These are phyloP conservation scores for Carpediemonas membranifera DNA, from an alignment of 78 protist species.

Conservation along the genomic window DNA sequence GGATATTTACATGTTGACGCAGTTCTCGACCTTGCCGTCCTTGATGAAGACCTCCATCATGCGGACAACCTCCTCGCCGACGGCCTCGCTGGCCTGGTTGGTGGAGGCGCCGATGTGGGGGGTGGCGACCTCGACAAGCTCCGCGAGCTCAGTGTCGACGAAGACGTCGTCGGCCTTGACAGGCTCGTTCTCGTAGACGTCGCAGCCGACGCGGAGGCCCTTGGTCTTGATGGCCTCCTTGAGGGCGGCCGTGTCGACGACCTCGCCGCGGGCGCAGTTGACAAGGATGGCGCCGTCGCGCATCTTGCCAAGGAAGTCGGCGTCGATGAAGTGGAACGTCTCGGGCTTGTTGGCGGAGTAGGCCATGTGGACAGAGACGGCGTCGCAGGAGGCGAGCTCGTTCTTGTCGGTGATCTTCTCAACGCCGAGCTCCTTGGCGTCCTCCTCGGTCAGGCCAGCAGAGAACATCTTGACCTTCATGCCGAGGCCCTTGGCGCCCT, in stretches of 20 bases:
- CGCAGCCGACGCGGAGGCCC: conserved; percentile 9
- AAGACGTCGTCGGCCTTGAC: conserved; percentile 2
- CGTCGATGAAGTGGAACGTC: conserved; percentile 7
- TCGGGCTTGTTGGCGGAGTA: neutral
- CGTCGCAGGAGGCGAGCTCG: conserved; percentile 19
- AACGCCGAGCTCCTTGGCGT: neutral
- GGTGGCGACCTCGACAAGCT: neutral
- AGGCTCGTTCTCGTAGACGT: conserved; percentile 32
- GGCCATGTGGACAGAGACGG: conserved; percentile 23
- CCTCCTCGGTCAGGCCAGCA: neutral
- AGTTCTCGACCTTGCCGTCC: too few species aligned
- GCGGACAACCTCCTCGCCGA: conserved; percentile 24
- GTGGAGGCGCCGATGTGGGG: conserved; percentile 44
- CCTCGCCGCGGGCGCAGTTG: conserved; percentile 23
- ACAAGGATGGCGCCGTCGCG: conserved; percentile 6
- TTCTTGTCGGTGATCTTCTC: neutral
- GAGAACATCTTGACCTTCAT: conserved; percentile 19
- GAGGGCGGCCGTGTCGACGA: conserved; percentile 21
- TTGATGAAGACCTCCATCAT: too few species aligned
- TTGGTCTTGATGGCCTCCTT: neutral
- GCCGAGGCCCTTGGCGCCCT: conserved; percentile 24
- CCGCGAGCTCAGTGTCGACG: neutral
- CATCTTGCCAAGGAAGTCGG: conserved; percentile 19
- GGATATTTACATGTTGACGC: too few species aligned
- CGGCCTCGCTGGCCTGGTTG: conserved; percentile 27